Conservation (phyloP, 2,329 filamentous ascomycete genomes). For the Aureobasidium namibiae region DNA sequence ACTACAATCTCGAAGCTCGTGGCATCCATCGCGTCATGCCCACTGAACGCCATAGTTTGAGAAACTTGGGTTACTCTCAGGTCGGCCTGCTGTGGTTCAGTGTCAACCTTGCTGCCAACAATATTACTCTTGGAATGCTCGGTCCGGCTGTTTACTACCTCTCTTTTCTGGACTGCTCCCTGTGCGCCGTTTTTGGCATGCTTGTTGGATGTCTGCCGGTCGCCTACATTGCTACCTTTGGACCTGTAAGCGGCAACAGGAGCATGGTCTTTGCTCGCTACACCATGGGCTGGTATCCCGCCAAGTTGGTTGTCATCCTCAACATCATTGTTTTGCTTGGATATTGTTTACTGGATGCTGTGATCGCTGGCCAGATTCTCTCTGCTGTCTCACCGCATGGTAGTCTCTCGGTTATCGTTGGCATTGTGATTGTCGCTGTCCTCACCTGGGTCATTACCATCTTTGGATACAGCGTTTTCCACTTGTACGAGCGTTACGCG, state of each 20-base stretch:
- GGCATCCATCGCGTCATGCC: constrained; percentile 52
- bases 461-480: constrained; percentile 60
- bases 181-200: constrained; percentile 51
- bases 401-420: constrained; percentile 55
- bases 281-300: constrained; percentile 58
- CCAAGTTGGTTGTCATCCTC: constrained; percentile 54
- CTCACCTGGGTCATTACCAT: constrained; percentile 57
- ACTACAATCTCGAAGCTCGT: constrained; percentile 50
- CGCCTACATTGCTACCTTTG: constrained; percentile 55
- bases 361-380: constrained; percentile 60
- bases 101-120: constrained; percentile 55
- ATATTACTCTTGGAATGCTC: constrained; percentile 56
- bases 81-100: constrained; percentile 53
- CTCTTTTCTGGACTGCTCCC: constrained; percentile 48
- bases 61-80: constrained; percentile 29
- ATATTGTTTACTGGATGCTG: constrained; percentile 55
- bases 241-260: constrained; percentile 52
- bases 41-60: constrained; percentile 46
- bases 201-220: constrained; percentile 47
- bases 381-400: constrained; percentile 52
- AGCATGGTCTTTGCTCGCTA: constrained; percentile 56
- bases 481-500: constrained; percentile 60
- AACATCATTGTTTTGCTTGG: constrained; percentile 55
- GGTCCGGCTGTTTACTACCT: constrained; percentile 51
- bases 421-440: constrained; percentile 57